Evolutionary conservation across 2,329 filamentous ascomycete species (phyloP).

Genomic region (Diplodia corticola): DNA sequence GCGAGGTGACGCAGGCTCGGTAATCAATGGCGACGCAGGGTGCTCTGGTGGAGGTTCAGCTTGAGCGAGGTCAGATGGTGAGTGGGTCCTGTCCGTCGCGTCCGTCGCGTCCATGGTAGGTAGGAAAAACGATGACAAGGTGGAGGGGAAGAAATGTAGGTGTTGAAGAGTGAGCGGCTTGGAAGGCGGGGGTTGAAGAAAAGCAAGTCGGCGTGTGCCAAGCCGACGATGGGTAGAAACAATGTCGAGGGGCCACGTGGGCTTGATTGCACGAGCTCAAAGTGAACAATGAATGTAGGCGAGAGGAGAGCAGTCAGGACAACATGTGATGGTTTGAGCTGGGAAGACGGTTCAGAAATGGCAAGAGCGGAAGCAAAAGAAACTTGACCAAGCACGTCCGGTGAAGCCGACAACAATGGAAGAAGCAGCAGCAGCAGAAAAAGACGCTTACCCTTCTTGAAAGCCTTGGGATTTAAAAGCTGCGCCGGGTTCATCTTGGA

Average conservation of each 20-base stretch:
- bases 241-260: not conserved
- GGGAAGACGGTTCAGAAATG: not conserved
- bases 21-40: not conserved
- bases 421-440: not conserved
- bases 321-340: not conserved
- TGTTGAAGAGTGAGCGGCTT: not conserved
- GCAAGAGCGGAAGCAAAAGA: not conserved
- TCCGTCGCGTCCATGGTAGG: not conserved
- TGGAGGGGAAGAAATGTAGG: not conserved
- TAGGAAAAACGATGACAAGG: not conserved
- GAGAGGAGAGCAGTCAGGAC: not conserved
- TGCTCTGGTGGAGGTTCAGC: not conserved
- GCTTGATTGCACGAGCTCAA: not conserved
- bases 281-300: not conserved
- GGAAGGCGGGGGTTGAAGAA: not conserved
- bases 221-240: not conserved
- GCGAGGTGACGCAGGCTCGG: not conserved
- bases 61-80: not conserved
- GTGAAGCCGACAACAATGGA: not conserved
- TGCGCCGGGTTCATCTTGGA: slow-evolving; percentile 36
- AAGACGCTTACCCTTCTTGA: slow-evolving; percentile 35
- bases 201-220: not conserved
- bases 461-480: slow-evolving; percentile 42
- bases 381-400: not conserved
- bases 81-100: too few species aligned